Evolutionary conservation across 2,329 filamentous ascomycete species (phyloP), one percentile per base, ranked within the genome.

Genomic region (Metarhizium album): DNA sequence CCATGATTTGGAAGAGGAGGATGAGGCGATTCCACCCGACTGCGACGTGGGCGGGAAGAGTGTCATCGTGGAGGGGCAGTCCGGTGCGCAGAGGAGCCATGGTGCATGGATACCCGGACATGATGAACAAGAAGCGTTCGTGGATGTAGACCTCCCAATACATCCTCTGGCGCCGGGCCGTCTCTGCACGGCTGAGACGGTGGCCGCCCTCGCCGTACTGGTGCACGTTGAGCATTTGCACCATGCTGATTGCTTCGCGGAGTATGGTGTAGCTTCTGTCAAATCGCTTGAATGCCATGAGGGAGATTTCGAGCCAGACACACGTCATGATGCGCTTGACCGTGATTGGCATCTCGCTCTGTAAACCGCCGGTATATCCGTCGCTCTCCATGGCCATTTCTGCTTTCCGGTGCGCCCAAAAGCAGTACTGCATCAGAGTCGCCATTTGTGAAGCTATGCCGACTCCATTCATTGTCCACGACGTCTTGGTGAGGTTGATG

Each of bases 231-330:
- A 72, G 58, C 59, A 72, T 62, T 58, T 77, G 63, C 46, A 73
- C 60, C 62, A 72, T 63, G 49, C 65, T 64, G 51, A 73, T 70
- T 13, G 69, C 70, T 54, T 78, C 74, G 4, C 74, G 67, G 45
- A 79, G 68, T 49, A 74, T 70, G 57, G 69, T 63, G 45, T 76
- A 74, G 5, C 72, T 71, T 35, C 72, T 67, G 49, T 77, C 73
- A 51, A 66, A 67, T 27, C 70, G 68, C 45, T 70, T 67, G 23
- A 75, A 66, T 5, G 67, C 69, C 67, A 76, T 72, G 48, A 74
- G 64, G 58, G 69, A 72, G 51, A 76, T 76, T 54, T 78, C 71
- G 40, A 76, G 68, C 55, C 75, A 78, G 46, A 77, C 62, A 24
- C 68, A 71, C 24, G 71, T 72, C 68, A 76, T 73, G 23, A 74